A percentile compares a stretch with the other conserved stretches of the same genome.
These are phyloP conservation scores for Rosa multiflora DNA, from an alignment of 306 rosid genomes.

Conservation along the genomic window DNA sequence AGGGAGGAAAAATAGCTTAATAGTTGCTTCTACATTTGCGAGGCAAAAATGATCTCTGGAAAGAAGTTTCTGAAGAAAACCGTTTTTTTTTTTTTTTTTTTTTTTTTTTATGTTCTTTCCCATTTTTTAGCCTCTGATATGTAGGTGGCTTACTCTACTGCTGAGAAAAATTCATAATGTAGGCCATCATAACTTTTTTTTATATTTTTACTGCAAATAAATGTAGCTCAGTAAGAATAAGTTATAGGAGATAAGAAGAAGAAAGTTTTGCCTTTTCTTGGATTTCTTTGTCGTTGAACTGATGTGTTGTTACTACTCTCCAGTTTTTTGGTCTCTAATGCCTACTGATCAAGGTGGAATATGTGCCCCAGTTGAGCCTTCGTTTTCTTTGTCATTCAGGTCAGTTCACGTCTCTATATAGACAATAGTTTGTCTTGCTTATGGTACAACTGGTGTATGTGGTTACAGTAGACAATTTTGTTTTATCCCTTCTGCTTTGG, in stretches of 20 bases:
- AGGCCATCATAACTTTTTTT: neutral
- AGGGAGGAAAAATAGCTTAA: neutral
- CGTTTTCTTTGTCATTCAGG: constrained; percentile 76
- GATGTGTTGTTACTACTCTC: constrained; percentile 23
- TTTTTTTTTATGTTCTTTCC: neutral
- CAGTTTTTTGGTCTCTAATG: constrained; percentile 71
- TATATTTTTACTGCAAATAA: neutral
- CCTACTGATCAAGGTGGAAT: constrained; percentile 65
- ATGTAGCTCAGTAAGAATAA: neutral
- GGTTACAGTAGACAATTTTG: neutral
- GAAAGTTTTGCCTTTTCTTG: neutral
- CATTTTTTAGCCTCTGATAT: neutral
- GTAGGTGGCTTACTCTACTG: neutral
- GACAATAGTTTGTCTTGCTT: neutral
- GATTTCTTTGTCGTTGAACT: constrained; percentile 19
- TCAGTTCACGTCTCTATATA: constrained; percentile 16
- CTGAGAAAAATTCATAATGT: neutral
- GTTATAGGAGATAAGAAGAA: neutral
- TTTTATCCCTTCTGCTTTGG: neutral
- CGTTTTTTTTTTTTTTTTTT: neutral
- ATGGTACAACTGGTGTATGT: neutral
- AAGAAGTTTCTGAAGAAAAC: neutral
- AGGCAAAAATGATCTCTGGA: neutral
- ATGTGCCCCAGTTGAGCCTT: constrained; percentile 65
- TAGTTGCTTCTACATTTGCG: neutral